A percentile compares a stretch with the other conserved stretches of the same genome.
Conservation (phyloP, 1,139 yeast species). For the Pichia kudriavzevii region DNA sequence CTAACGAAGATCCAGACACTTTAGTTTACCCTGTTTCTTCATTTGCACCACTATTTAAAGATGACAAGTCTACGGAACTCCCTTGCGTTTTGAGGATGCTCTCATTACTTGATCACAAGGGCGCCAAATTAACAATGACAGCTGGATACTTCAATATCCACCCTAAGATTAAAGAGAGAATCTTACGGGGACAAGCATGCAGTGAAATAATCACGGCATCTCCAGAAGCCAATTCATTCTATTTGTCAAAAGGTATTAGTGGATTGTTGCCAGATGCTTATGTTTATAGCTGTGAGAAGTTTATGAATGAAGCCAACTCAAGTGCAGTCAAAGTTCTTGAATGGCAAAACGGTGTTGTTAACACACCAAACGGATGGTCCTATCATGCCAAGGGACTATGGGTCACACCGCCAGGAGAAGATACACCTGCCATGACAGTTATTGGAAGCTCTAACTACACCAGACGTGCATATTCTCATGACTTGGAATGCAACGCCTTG, state of each 20-base stretch:
- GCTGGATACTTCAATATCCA: slow-evolving; percentile 96
- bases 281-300: slow-evolving; percentile 63
- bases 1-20: slow-evolving; percentile 40
- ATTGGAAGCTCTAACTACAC: slow-evolving; percentile 94
- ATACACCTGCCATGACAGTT: slow-evolving; percentile 63
- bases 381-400: slow-evolving; percentile 98
- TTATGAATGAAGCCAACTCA: slow-evolving; percentile 41
- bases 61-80: slow-evolving; percentile 72
- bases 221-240: slow-evolving; percentile 90
- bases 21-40: slow-evolving; percentile 91
- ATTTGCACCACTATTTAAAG: slow-evolving; percentile 68
- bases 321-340: slow-evolving; percentile 50
- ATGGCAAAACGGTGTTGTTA: slow-evolving; percentile 84
- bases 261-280: slow-evolving; percentile 84
- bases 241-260: slow-evolving; percentile 75
- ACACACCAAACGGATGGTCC: slow-evolving; percentile 85
- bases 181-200: slow-evolving; percentile 50
- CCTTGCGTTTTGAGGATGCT: slow-evolving; percentile 57
- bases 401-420: slow-evolving; percentile 58
- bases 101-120: slow-evolving; percentile 48
- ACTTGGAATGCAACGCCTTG: slow-evolving; percentile 80
- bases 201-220: slow-evolving; percentile 86
- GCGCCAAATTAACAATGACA: slow-evolving; percentile 76
- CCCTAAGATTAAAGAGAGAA: slow-evolving; percentile 58
- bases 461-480: slow-evolving; percentile 78